These are phyloP conservation scores for Leccinum rimulosum DNA, from an alignment of 768 basidiomycete genomes.

Conservation along the genomic window DNA sequence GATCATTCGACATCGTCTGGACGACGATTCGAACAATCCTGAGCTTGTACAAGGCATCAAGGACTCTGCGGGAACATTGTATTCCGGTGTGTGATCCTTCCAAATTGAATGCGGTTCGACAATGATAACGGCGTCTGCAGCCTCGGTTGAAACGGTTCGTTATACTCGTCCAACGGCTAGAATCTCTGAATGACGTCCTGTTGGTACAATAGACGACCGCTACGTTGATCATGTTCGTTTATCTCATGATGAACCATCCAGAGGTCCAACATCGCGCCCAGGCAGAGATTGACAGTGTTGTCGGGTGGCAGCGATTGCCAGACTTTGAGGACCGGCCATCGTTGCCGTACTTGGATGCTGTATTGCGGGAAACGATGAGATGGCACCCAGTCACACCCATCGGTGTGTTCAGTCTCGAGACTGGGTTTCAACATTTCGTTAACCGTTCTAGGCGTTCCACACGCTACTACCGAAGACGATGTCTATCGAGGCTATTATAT, in stretches of 20 bases:
- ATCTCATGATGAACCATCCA: neutral
- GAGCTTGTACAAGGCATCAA: neutral
- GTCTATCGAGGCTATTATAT: neutral
- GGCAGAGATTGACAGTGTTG: neutral
- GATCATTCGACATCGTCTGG: neutral
- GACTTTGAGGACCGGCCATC: neutral
- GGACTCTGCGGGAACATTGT: neutral
- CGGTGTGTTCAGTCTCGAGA: neutral
- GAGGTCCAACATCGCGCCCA: neutral
- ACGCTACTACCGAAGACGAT: neutral
- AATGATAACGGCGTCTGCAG: neutral
- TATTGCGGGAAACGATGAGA: neutral
- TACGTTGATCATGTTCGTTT: neutral
- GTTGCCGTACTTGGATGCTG: neutral
- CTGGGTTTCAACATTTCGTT: neutral
- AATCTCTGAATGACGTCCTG: too few relatives aligned
- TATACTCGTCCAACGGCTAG: too few relatives aligned
- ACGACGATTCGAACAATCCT: neutral
- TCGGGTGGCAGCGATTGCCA: neutral
- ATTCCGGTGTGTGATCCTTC: neutral
- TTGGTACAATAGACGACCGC: neutral
- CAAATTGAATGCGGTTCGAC: neutral
- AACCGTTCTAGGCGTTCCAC: neutral
- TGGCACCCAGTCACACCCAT: neutral
- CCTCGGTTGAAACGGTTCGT: too few relatives aligned